Base-by-base conservation (phyloP, 2,329 filamentous ascomycete genomes). In the Magnaporthales sp. region DNA sequence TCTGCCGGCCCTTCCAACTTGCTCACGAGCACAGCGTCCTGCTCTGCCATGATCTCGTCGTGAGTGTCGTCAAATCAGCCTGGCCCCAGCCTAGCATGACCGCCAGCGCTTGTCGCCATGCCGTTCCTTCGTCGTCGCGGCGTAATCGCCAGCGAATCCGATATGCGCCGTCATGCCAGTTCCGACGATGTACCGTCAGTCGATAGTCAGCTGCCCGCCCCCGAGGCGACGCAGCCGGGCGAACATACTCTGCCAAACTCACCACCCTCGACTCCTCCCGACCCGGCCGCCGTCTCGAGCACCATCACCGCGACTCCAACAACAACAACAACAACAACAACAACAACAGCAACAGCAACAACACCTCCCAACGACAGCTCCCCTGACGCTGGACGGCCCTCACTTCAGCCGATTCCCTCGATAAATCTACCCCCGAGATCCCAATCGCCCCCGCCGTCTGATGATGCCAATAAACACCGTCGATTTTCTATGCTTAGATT, bases 401-500 rank as follows among this genome's bases (percentile, higher is more conserved):
- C 30, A 11, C 9, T 58, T 11, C n/a, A 58, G 22, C 24, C 54
- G 32, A 64, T 68, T 29, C 67, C 70, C 32, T 71, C 73, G 62
- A 68, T 68, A 68, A 69, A 73, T 56, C 69, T 69, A 56, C 67
- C 69, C 62, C 69, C 71, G 69, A 78, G 81, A 46, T 79, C 82
- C 13, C 78, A 77, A 46, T 81, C 81, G 13, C 84, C 84, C 29
- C 80, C 83, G 15, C 75, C 83, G 66, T 83, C 86, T 71, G 84
- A 85, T 64, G 82, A 87, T 73, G 80, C 78, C 32, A 78, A 78
- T 38, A 87, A 84, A 72, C 83, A 86, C 71, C 84, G 82, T 68
- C 84, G 86, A 68, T 89, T 89, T 74, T 88, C 85, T 67, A 81
- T 96, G 77, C 81, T 97, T 79, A 89, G 90, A 74, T 93, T 95